phyloP scores from a whole-genome alignment of 352 stramenopile species.

The Phytopythium boreale region DNA sequence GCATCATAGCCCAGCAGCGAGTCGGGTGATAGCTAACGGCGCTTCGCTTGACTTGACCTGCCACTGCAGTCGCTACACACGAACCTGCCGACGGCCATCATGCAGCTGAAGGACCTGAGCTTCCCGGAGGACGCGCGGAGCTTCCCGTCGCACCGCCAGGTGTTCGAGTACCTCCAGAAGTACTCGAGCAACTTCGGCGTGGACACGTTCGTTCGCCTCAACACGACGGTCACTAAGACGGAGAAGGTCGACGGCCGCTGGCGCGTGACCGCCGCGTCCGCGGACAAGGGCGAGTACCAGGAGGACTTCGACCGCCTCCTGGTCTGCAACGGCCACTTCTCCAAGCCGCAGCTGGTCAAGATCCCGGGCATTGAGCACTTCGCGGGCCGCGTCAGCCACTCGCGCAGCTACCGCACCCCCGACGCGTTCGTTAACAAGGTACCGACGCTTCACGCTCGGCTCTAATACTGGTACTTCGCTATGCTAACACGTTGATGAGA shows the following conservation, averaged over 20 bases:
- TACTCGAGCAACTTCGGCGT: conserved; percentile 61
- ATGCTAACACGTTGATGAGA: background rate
- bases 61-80: conserved; percentile 62
- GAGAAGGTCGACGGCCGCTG: conserved; percentile 32
- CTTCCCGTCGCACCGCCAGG: conserved; percentile 59
- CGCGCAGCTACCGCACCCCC: conserved; percentile 51
- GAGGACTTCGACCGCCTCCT: conserved; percentile 73
- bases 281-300: conserved; percentile 42
- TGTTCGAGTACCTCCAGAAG: conserved; percentile 67
- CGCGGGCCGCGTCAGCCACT: conserved; percentile 38
- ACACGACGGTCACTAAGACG: conserved; percentile 49
- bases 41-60: background rate
- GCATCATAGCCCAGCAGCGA: too few species aligned
- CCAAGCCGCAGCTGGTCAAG: conserved; percentile 35
- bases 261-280: conserved; percentile 37
- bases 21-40: too few species aligned
- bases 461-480: background rate
- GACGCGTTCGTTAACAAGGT: conserved; percentile 44
- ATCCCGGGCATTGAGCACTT: conserved; percentile 61
- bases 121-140: conserved; percentile 51
- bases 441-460: background rate
- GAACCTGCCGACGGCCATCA: conserved; percentile 75
- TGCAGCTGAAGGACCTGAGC: conserved; percentile 69
- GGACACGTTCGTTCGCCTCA: conserved; percentile 40
- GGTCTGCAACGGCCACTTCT: conserved; percentile 80